These are phyloP conservation scores for Solanum hybrid DNA, from an alignment of 305 asterid species.

Conservation along the genomic window DNA sequence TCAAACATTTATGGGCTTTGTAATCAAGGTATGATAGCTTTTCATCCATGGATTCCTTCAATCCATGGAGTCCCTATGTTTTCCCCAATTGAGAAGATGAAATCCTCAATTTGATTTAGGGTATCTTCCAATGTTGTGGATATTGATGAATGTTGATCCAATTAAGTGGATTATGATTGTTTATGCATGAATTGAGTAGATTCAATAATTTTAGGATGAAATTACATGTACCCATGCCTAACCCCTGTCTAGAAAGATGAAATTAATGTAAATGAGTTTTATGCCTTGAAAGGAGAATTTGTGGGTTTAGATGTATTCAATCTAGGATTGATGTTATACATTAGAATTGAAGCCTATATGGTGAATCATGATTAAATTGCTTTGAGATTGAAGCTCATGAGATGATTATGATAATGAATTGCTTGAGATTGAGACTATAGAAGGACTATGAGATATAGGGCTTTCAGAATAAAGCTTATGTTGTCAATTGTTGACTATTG, in stretches of 20 bases:
- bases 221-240: neutral
- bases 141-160: neutral
- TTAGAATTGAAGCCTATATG: too few species aligned
- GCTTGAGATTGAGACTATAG: too few species aligned
- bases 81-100: neutral
- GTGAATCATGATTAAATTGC: too few species aligned
- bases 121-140: neutral
- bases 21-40: neutral
- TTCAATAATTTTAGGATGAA: neutral
- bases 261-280: neutral
- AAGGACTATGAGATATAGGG: too few species aligned
- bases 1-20: too few species aligned
- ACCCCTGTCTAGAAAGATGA: neutral
- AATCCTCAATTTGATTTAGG: too few species aligned
- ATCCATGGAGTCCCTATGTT: neutral
- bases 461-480: too few species aligned
- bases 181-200: neutral
- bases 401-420: too few species aligned
- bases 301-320: neutral
- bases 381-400: too few species aligned
- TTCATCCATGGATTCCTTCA: neutral
- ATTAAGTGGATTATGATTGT: neutral
- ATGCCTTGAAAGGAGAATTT: neutral
- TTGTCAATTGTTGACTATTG: too few species aligned
- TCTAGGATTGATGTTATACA: too few species aligned